Evolutionary conservation across 2,329 filamentous ascomycete species (phyloP), one percentile per base, ranked within the genome.

Genomic region (Colletotrichum costaricense): DNA sequence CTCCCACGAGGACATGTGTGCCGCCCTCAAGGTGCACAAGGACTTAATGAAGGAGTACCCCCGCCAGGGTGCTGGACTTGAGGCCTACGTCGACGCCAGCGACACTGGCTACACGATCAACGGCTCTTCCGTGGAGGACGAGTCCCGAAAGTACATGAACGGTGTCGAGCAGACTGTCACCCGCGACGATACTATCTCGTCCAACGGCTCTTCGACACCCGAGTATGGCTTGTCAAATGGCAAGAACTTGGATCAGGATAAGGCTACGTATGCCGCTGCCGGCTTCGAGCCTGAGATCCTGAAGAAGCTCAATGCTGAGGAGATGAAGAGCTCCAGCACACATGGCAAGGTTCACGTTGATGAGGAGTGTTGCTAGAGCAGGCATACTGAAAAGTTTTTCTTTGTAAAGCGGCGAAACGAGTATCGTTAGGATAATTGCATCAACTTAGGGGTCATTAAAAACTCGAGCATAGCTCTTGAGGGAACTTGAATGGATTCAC

Each of bases 41-140:
- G 81, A 88, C 65, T 75, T 92, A 8, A 90, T 91, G 84, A 88
- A 89, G 79, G 82, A 84, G 24, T 93, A 90, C 76, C 90, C 92
- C 4, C 87, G 92, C 3, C 80, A 88, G 42, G 93, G 93, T 26
- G 90, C 87, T 56, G 92, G 93, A 30, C 74, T 94, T 1, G 92
- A 94, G 75, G 91, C 92, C 0, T 93, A 88, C 72, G 92, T 94
- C 8, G 93, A 94, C 78, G 84, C 88, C 1, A 91, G 88, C 71
- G 93, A 94, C 76, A 94, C 91, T 59, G 92, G 92, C 0, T 88
- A 88, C 73, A 83, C 82, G 0, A 73, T 85, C 12, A 79, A 84
- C n/a, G 81, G 77, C 11, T 33, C 69, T 14, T 62, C 63, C 8
- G 71, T 71, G 0, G 67, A 73, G n/a, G 56, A 60, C 2, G 67